Base-by-base conservation (phyloP, 495 filamentous ascomycete species). In the Penicillium bovifimosum region DNA sequence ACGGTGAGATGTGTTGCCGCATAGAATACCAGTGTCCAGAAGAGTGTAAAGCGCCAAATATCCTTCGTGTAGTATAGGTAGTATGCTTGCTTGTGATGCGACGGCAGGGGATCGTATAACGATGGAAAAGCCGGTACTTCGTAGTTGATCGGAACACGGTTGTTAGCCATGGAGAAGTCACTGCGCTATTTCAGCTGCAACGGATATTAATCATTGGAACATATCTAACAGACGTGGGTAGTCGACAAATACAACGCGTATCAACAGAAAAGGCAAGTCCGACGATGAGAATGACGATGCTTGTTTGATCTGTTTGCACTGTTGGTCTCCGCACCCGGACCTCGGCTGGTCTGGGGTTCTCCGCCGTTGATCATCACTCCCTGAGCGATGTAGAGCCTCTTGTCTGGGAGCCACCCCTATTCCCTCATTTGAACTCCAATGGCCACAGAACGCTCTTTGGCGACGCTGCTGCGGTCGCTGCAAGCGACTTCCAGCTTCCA, bases 41-140 rank as follows among this genome's bases (percentile, higher is more conserved):
- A 80, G 1, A 95, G 72, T 0, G 93, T 98, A 66, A 91, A 96
- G 46, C 87, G 85, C 90, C 90, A 96, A 40, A 96, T 88, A 63
- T 96, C 90, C 29, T 63, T 56, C 29, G 86, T 75, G 65, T 87
- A 80, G 74, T 91, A 93, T 54, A 97, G 84, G 52, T 87, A 89
- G 54, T 77, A 76, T 20, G 79, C 70, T 14, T 75, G 63, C 24
- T 71, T 67, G 50, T 76, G 68, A 43, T 67, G 63, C 36, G 77
- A 55, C 53, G 80, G 79, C 47, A 86, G 72, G 14, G 86, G 85
- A 77, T 87, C 85, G 73, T 92, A 91, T 47, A 98, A 86, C 27
- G 90, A 92, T 5, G 93, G 93, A 64, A 96, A 98, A 3, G 76
- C 61, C 27, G 91, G 93, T 7, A 80, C 81, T 42, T 69, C 66